These are phyloP conservation scores for Castanea sativa DNA, from an alignment of 306 rosid species.

Conservation along the genomic window DNA sequence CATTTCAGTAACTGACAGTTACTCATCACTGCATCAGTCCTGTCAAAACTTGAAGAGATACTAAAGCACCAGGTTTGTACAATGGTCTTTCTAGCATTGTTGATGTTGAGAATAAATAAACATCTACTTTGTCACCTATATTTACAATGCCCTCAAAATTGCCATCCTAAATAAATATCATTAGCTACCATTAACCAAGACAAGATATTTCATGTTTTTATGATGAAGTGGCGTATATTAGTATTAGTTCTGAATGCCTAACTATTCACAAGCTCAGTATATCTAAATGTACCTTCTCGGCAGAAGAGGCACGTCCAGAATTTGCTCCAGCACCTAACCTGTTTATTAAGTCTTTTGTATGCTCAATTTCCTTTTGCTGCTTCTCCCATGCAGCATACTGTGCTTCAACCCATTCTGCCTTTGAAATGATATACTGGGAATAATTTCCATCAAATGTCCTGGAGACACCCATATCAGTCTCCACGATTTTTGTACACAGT, in stretches of 20 bases:
- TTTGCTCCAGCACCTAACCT: constrained; percentile 96
- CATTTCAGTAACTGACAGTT: neutral
- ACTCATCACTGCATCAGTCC: neutral
- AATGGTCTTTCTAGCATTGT: neutral
- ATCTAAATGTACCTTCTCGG: constrained; percentile 68
- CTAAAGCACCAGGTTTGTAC: neutral
- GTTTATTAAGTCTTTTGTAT: constrained; percentile 69
- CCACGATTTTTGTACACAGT: constrained; percentile 97
- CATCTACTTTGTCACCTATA: neutral
- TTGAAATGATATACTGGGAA: constrained; percentile 70
- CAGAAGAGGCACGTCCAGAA: constrained; percentile 96
- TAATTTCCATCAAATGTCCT: constrained; percentile 86
- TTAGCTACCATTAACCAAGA: neutral
- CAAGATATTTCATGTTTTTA: neutral
- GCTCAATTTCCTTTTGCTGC: constrained; percentile 98
- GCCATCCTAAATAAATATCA: neutral
- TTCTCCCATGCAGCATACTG: constrained; percentile 97
- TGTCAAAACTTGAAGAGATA: neutral
- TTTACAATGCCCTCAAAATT: neutral
- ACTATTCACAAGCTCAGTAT: neutral
- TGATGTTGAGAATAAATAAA: neutral
- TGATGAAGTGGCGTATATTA: neutral
- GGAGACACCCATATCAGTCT: constrained; percentile 93
- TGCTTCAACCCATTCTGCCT: constrained; percentile 83
- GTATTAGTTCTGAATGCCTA: neutral